A percentile compares a stretch with the other conserved stretches of the same genome.
Evolutionary conservation across 1,284 basidiomycete species (phyloP).

Genomic region (Exobasidium cylindrosporum): DNA sequence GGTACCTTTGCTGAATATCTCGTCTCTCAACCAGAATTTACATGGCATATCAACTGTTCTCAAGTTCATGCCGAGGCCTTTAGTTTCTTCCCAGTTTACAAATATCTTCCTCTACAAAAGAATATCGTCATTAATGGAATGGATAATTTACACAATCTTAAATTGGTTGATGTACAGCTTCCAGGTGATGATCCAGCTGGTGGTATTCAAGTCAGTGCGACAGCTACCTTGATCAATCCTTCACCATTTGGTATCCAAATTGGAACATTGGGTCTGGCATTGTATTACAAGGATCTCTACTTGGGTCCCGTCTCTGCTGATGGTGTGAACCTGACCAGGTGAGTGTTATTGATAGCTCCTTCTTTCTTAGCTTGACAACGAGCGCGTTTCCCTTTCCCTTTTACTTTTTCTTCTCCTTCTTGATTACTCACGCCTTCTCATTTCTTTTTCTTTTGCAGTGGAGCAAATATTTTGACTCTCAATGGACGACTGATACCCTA

Average conservation of each 20-base stretch:
- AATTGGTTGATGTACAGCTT: slow-evolving; percentile 67
- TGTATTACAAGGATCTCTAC: slow-evolving; percentile 65
- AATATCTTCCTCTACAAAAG: slow-evolving; percentile 40
- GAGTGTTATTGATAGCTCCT: background rate
- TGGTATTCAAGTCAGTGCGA: slow-evolving; percentile 67
- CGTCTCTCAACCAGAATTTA: slow-evolving; percentile 70
- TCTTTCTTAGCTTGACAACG: background rate
- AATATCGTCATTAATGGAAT: slow-evolving; percentile 61
- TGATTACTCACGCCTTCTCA: slow-evolving; percentile 6
- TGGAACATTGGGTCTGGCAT: slow-evolving; percentile 67
- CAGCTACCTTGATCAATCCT: slow-evolving; percentile 65
- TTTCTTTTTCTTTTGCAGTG: slow-evolving; percentile 30
- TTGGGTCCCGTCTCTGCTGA: slow-evolving; percentile 64
- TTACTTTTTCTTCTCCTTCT: too few relatives aligned
- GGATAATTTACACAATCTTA: slow-evolving; percentile 66
- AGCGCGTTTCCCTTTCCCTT: too few relatives aligned
- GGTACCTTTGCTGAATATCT: slow-evolving; percentile 57
- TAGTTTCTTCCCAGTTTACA: slow-evolving; percentile 53
- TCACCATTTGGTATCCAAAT: slow-evolving; percentile 72
- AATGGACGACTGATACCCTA: slow-evolving; percentile 65
- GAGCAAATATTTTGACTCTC: slow-evolving; percentile 66
- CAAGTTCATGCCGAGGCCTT: slow-evolving; percentile 67
- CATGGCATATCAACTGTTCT: slow-evolving; percentile 66
- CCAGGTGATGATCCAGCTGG: slow-evolving; percentile 69
- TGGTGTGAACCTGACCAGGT: slow-evolving; percentile 42